These are phyloP conservation scores for Phycomyces blakesleeanus DNA, from an alignment of 192 early-diverging fungal species.

Conservation along the genomic window DNA sequence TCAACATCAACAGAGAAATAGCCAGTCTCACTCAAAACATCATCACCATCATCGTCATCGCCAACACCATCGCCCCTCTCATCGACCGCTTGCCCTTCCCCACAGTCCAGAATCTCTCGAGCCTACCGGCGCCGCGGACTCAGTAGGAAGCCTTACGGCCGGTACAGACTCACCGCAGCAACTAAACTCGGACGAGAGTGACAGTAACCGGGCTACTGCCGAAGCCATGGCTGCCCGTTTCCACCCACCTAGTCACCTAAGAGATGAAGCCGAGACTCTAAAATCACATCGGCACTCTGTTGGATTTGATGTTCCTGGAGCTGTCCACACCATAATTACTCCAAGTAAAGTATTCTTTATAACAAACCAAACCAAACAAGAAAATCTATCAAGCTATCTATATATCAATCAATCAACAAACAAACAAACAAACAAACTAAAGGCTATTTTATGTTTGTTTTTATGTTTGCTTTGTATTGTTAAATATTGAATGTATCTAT, in stretches of 20 bases:
- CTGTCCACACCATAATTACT: conserved; percentile 41
- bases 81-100: no score
- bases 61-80: no score
- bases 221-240: neutral
- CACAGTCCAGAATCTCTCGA: no score
- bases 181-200: neutral
- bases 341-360: conserved; percentile 37
- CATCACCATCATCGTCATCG: no score
- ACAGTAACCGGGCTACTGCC: neutral
- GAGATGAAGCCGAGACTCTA: neutral
- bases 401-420: no score
- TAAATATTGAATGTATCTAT: no score
- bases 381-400: no score
- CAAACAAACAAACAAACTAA: no score
- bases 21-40: neutral
- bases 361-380: neutral
- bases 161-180: neutral
- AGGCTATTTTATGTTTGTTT: no score
- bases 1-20: neutral
- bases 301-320: conserved; percentile 49
- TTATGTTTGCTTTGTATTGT: no score
- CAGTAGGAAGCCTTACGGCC: neutral
- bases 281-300: conserved; percentile 20
- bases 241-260: neutral
- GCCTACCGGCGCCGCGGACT: neutral